Evolutionary conservation across 2,329 filamentous ascomycete genomes (phyloP), one percentile per base, ranked within the genome.

Genomic region (Alternaria metachromatica): DNA sequence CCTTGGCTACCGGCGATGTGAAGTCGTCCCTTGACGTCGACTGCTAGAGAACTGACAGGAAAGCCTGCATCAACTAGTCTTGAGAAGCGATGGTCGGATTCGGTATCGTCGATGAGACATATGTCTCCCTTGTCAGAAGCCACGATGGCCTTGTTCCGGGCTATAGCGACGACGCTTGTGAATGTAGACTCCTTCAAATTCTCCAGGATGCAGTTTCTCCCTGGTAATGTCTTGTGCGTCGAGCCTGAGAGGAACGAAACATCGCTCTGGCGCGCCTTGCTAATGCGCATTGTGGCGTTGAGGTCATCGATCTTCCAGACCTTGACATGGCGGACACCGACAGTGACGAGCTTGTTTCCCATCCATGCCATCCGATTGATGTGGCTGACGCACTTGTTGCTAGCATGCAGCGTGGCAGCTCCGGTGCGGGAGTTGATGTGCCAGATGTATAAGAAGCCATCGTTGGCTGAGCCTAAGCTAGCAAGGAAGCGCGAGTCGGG

Each of bases 381-480:
- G 65, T 89, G 89, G 18, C 92, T 94, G 7, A 94, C 98, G 81
- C 96, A 98, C 78, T 96, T 93, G 80, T 98, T 98, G 85, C 87
- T 97, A 77, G 86, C 95, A 87, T 90, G 86, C 33, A 98, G 84
- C 71, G 86, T 93, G 2, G 94, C 90, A 20, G 90, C 87, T 18
- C 94, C 95, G 10, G 89, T 96, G 53, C 89, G 91, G n/a, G 90
- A 82, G 73, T 96, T 94, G 69, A 97, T 88, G 70, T 86, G 89
- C 94, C 95, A 98, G 26, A 98, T 86, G 77, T 95, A 97, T 20
- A 99, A 85, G 76, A 96, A 98, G 1, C 95, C 95, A 80, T 99
- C 96, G 77, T 97, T 97, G 59, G 92, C 87, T 18, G 91, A 88
- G 26, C 96, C 96, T 12, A 99, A 85, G 20, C 94, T 97, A 3